Evolutionary conservation across 78 protist genomes (phyloP).

Genomic region (Dictyostelium firmibasis): DNA sequence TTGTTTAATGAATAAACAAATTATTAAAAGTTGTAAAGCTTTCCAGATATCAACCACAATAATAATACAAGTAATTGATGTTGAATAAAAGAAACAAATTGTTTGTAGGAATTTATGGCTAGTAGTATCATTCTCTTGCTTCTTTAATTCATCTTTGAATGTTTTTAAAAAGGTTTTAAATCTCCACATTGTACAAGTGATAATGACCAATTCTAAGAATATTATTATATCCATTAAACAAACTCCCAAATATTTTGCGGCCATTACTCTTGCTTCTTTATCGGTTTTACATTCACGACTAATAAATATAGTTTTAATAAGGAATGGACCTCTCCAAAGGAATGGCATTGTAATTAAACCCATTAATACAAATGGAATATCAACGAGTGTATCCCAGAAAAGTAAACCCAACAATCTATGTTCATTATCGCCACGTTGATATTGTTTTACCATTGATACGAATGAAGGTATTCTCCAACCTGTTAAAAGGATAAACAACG

Average conservation of each 20-base stretch:
- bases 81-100: background rate
- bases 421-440: constrained; percentile 83
- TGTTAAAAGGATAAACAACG: constrained; percentile 35
- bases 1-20: background rate
- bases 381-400: constrained; percentile 33
- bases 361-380: constrained; percentile 72
- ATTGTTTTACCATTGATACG: constrained; percentile 21
- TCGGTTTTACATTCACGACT: background rate
- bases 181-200: constrained; percentile 25
- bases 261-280: constrained; percentile 39
- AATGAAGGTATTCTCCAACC: constrained; percentile 78
- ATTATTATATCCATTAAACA: constrained; percentile 7
- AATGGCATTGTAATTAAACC: constrained; percentile 26
- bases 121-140: background rate
- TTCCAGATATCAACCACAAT: background rate
- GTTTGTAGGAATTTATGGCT: background rate
- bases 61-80: background rate
- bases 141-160: background rate
- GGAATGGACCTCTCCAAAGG: constrained; percentile 78
- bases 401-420: constrained; percentile 29
- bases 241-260: background rate
- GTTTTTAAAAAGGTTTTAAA: background rate
- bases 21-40: background rate
- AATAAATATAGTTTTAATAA: background rate
- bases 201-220: background rate